Percentiles rank a stretch among this genome's conserved stretches.
phyloP scores from a whole-genome alignment of 192 early-diverging fungal species.

The Gryganskiella cystojenkinii region DNA sequence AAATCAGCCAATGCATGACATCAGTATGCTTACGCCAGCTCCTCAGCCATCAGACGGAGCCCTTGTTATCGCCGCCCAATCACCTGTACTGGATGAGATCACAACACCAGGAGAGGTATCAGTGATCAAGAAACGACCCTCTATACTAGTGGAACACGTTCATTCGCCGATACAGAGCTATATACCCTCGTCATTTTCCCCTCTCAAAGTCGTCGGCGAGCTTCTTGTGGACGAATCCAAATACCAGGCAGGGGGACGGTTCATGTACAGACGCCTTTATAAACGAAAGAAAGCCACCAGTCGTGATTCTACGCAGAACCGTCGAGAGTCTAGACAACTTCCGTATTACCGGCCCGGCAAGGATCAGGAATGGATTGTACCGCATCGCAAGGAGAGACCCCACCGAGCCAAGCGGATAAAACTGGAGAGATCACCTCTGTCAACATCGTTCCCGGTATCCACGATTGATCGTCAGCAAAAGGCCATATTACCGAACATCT shows the following conservation, averaged over 20 bases:
- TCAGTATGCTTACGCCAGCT: constrained; percentile 23
- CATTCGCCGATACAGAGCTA: constrained; percentile 37
- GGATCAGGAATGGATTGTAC: constrained; percentile 43
- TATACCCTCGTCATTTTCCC: constrained; percentile 50
- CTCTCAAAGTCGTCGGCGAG: constrained; percentile 37
- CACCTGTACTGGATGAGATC: background rate
- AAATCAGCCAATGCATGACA: constrained; percentile 16
- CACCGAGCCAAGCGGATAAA: background rate
- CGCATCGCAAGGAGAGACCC: constrained; percentile 8
- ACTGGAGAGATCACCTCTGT: no score
- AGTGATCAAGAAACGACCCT: constrained; percentile 12
- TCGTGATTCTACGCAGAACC: background rate
- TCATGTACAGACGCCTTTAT: constrained; percentile 35
- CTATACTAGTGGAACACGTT: constrained; percentile 30
- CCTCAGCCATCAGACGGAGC: background rate
- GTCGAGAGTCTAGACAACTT: constrained; percentile 23
- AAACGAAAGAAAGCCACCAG: constrained; percentile 24
- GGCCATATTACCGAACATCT: no score
- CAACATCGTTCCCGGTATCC: no score
- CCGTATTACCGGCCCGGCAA: constrained; percentile 50
- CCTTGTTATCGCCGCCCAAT: background rate
- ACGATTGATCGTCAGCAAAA: background rate
- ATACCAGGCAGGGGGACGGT: constrained; percentile 42
- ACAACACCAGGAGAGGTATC: constrained; percentile 6
- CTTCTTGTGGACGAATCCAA: constrained; percentile 46